Percentiles rank a stretch among this genome's conserved stretches.
phyloP scores from a whole-genome alignment of 352 stramenopile genomes.

The Phytophthora quininea region DNA sequence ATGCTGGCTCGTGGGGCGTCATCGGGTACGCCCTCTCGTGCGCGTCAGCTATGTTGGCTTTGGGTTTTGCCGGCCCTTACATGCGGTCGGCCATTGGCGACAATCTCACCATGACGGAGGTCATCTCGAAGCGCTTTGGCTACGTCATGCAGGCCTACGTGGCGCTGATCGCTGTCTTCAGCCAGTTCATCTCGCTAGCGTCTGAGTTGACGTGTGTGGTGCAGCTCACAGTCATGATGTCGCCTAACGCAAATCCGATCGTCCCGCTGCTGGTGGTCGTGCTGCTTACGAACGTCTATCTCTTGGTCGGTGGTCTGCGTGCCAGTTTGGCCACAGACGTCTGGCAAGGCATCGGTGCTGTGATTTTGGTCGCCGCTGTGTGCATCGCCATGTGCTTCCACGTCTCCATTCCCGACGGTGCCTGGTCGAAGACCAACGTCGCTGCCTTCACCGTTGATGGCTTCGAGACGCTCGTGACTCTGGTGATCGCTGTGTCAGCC shows the following conservation, averaged over 20 bases:
- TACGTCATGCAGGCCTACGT: slow-evolving; percentile 74
- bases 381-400: slow-evolving; percentile 66
- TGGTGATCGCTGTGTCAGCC: slow-evolving; percentile 68
- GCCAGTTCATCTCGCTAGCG: slow-evolving; percentile 83
- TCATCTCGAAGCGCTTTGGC: slow-evolving; percentile 35
- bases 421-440: slow-evolving; percentile 59
- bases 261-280: slow-evolving; percentile 63
- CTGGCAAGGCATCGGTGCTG: slow-evolving; percentile 70
- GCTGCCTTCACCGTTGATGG: slow-evolving; percentile 63
- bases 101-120: no score
- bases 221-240: slow-evolving; percentile 54
- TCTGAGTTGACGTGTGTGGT: slow-evolving; percentile 75
- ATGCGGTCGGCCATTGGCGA: no score
- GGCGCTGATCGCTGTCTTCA: slow-evolving; percentile 71
- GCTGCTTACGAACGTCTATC: slow-evolving; percentile 76
- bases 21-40: slow-evolving; percentile 72
- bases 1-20: slow-evolving; percentile 65
- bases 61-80: no score
- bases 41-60: no score
- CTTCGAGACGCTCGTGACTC: slow-evolving; percentile 77
- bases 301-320: slow-evolving; percentile 72
- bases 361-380: slow-evolving; percentile 65
- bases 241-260: slow-evolving; percentile 51
- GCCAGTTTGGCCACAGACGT: slow-evolving; percentile 79
- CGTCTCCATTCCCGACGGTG: slow-evolving; percentile 55